Evolutionary conservation across 805 yeast genomes (phyloP).

Genomic region (Wickerhamiella sorbophila): DNA sequence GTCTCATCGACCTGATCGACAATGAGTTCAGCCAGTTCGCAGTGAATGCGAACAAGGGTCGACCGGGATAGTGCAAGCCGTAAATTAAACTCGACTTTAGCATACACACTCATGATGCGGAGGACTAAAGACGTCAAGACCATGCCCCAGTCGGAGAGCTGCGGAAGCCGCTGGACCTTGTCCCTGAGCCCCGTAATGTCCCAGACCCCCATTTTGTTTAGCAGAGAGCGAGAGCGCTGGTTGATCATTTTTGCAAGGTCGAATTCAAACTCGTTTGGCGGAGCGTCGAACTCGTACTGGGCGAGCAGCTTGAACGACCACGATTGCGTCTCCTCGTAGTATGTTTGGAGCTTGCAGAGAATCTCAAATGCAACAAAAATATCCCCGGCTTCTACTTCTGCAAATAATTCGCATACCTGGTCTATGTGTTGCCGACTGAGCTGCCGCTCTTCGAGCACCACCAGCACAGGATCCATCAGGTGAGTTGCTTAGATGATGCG

Average conservation of each 20-base stretch:
- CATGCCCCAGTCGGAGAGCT: slow-evolving; percentile 19
- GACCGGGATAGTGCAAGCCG: slow-evolving; percentile 22
- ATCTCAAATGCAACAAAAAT: slow-evolving; percentile 7
- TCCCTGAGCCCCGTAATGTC: slow-evolving; percentile 17
- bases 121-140: slow-evolving; percentile 22
- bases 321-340: slow-evolving; percentile 19
- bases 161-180: slow-evolving; percentile 16
- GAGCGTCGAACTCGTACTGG: slow-evolving; percentile 18
- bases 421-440: slow-evolving; percentile 8
- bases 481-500: neutral
- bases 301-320: slow-evolving; percentile 21
- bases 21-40: slow-evolving; percentile 18
- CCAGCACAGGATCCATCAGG: slow-evolving; percentile 10
- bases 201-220: slow-evolving; percentile 19
- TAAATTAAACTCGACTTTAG: slow-evolving; percentile 19
- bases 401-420: slow-evolving; percentile 8
- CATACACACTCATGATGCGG: slow-evolving; percentile 17
- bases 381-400: slow-evolving; percentile 7
- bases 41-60: slow-evolving; percentile 21
- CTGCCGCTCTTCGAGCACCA: slow-evolving; percentile 6
- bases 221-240: slow-evolving; percentile 15
- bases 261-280: slow-evolving; percentile 15
- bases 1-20: slow-evolving; percentile 8
- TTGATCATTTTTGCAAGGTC: slow-evolving; percentile 20
- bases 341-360: slow-evolving; percentile 6